Conservation (phyloP, 805 yeast species). For the Candida argentea region DNA sequence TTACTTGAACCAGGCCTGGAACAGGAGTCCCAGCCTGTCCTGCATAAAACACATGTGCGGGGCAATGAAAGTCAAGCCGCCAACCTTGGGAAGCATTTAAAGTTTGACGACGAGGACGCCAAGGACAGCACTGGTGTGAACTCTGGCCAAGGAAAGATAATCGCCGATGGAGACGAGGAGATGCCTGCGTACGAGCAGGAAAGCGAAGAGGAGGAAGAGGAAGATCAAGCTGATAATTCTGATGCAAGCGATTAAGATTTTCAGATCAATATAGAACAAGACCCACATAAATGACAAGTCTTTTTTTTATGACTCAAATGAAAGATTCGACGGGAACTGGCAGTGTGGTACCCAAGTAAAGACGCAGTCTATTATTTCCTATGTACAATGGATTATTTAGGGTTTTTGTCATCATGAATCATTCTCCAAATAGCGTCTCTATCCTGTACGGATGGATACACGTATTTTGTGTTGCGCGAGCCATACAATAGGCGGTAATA, state of each 20-base stretch:
- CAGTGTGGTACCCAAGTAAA: neutral
- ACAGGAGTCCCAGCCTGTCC: constrained; percentile 45
- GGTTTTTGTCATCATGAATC: constrained; percentile 27
- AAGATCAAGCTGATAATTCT: constrained; percentile 12
- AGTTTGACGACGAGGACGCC: constrained; percentile 20
- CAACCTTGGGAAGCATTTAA: constrained; percentile 26
- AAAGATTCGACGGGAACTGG: neutral
- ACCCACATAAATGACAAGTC: too few relatives aligned
- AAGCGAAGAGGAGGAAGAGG: constrained; percentile 14
- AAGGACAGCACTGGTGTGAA: constrained; percentile 7
- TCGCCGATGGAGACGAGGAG: constrained; percentile 9
- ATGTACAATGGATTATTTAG: constrained; percentile 4
- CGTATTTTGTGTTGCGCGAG: constrained; percentile 13
- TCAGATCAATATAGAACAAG: neutral
- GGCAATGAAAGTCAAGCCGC: constrained; percentile 1
- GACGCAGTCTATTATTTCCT: too few relatives aligned
- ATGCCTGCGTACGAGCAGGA: constrained; percentile 11
- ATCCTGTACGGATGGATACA: constrained; percentile 26
- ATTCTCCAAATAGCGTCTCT: constrained; percentile 33
- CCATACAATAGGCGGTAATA: constrained; percentile 17
- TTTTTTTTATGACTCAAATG: too few relatives aligned
- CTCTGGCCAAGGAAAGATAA: constrained; percentile 7
- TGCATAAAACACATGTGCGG: constrained; percentile 3
- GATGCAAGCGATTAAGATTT: constrained; percentile 11
- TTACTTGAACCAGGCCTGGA: constrained; percentile 51